Base-by-base conservation (phyloP, 2,329 filamentous ascomycete genomes). In the Botryotinia globosa region DNA sequence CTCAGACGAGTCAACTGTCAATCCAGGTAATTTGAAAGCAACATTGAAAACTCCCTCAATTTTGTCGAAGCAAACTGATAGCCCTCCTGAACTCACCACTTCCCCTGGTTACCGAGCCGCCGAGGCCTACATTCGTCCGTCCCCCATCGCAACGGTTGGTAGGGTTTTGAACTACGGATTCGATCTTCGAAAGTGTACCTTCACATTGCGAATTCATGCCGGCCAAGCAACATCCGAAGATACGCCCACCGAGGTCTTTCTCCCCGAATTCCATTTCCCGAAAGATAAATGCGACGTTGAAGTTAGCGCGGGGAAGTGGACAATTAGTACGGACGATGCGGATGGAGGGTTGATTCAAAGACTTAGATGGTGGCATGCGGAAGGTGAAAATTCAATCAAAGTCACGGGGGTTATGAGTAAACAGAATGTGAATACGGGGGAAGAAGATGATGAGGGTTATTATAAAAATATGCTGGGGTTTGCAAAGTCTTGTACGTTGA, bases 181-280 rank as follows among this genome's bases (percentile, higher is more conserved):
- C 79, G 94, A 98, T 80, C 85, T 99, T 70, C 88, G 88, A 65
- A 91, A 87, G 73, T 95, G 92, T 80, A 87, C 87, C 16, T 98
- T 97, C 81, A 90, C 87, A 8, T 86, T 99, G 71, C 87, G 88
- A 25, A 81, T 99, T 37, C 83, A 86, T 0, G 90, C 92, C 3
- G 83, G 87, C 4, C 86, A 85, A 48, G 81, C 88, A 1, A 89
- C 90, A 4, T 80, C 84, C 4, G 87, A 92, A 56, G 88, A 91
- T 0, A 84, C 85, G 1, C 94, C 94, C 0, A 98, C 95, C 0
- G 87, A 94, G 62, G 86, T 98, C 14, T 97, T 93, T 81, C 85
- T 99, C 3, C 96, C 96, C 0, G 93, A 94, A 72, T 98, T 93
- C 79, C 96, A 99, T 82, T 99, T 97, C 81, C 94, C 95, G 1